These are phyloP conservation scores for Pluteus cervinus DNA, from an alignment of 768 basidiomycete species.

Conservation along the genomic window DNA sequence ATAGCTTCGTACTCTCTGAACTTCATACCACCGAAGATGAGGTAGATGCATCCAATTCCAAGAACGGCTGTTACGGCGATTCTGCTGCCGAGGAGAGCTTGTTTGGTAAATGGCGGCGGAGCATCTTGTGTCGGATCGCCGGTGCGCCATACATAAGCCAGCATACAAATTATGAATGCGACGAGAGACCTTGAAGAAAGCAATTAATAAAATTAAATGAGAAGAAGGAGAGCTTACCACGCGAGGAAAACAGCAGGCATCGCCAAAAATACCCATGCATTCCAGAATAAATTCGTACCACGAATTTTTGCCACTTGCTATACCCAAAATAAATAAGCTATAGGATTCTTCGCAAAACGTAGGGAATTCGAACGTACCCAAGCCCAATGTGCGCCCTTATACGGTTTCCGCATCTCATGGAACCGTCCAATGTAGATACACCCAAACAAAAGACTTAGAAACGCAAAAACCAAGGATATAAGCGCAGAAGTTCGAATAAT, in stretches of 20 bases:
- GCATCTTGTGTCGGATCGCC: not conserved
- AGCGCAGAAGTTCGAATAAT: constrained; percentile 40
- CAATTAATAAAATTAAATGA: not conserved
- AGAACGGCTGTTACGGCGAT: constrained; percentile 1
- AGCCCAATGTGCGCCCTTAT: constrained; percentile 4
- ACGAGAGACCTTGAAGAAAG: not conserved
- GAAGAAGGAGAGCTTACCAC: not conserved
- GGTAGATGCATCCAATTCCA: not conserved
- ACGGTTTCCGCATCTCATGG: constrained; percentile 3
- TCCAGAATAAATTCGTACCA: too few species aligned
- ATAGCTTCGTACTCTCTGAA: too few species aligned
- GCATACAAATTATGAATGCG: not conserved
- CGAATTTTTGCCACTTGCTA: constrained; percentile 55
- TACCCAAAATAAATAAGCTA: constrained; percentile 55
- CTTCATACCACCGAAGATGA: too few species aligned
- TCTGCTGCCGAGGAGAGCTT: constrained; percentile 43
- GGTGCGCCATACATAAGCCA: constrained; percentile 2
- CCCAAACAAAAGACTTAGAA: constrained; percentile 3
- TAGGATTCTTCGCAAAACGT: constrained; percentile 45
- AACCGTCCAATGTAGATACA: constrained; percentile 5
- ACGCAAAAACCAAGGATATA: constrained; percentile 5
- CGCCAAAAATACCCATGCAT: constrained; percentile 1
- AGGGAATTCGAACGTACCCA: constrained; percentile 25
- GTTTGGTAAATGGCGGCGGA: constrained; percentile 28
- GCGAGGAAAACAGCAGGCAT: constrained; percentile 1